Evolutionary conservation across 176 grass and related monocot genomes (phyloP), one percentile per base, ranked within the genome.

Genomic region (Elaeis guineensis): DNA sequence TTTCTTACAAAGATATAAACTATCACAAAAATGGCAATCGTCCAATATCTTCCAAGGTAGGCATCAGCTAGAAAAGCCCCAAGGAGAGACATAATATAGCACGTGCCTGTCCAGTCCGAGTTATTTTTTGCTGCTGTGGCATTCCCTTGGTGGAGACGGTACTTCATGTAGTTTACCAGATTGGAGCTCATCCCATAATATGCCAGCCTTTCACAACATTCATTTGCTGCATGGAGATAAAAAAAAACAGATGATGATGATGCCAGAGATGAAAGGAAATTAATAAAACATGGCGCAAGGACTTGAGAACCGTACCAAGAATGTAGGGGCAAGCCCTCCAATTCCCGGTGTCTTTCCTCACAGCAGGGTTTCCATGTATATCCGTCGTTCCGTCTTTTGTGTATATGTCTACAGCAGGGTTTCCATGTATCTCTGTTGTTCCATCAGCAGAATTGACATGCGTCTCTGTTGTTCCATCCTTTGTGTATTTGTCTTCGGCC

Each of bases 111-210:
- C 64, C 64, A 67, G 23, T 54, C 54, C 0, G 50, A 29, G 64
- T 54, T 50, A 54, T 54, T 67, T 5, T 35, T 67, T 67, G 65
- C 7, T 26, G 65, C 65, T 0, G 17, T 30, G 5, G 17, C 25
- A 67, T 67, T 67, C 9, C 51, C 65, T 39, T 39, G 51, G 51
- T 55, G 5, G 65, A 67, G 65, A 1, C 25, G n/a, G 7, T 35
- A 4, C 24, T 67, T 67, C 65, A 67, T 32, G 24, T 55, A 67
- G 51, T 54, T 67, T 6, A 55, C 65, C n/a, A 67, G 26, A 50
- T 67, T 67, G 21, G 51, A 55, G 12, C 51, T 55, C 25, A 67
- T 67, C 14, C 65, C 65, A 35, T 67, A 67, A 26, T 67, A 67
- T 20, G 65, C 65, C 51, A 67, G 16, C 65, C 65, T 30, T 50